Conservation (phyloP, 78 protist species). For the Speleostelium caveatum region DNA sequence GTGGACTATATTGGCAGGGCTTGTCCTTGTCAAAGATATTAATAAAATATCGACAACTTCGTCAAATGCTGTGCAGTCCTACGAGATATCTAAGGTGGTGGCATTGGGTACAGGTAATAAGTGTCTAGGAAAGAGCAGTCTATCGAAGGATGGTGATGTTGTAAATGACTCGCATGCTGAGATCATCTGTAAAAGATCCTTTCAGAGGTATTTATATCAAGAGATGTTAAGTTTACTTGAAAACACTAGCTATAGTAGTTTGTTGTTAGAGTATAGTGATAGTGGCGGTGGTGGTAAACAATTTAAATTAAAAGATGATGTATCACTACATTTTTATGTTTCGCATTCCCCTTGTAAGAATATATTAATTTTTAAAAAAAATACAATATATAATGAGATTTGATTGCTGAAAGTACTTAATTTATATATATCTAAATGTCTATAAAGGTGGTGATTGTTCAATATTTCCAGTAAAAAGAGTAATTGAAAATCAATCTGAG, state of each 20-base stretch:
- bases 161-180: conserved; percentile 77
- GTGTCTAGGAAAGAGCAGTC: conserved; percentile 37
- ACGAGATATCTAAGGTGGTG: conserved; percentile 1
- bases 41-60: neutral
- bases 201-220: conserved; percentile 30
- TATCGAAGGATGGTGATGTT: conserved; percentile 48
- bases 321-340: conserved; percentile 59
- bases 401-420: too few relatives aligned
- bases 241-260: neutral
- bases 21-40: conserved; percentile 8
- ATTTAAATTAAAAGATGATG: conserved; percentile 31
- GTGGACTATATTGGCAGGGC: conserved; percentile 60
- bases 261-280: neutral
- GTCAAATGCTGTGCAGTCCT: neutral
- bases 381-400: too few relatives aligned
- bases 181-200: conserved; percentile 67
- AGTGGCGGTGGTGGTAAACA: neutral
- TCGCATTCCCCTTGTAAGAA: conserved; percentile 67
- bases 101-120: conserved; percentile 66
- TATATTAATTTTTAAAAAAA: too few relatives aligned
- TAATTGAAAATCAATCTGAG: neutral
- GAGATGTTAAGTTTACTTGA: neutral
- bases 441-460: conserved; percentile 73
- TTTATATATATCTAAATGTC: too few relatives aligned
- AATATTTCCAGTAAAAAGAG: conserved; percentile 10